Evolutionary conservation across 2,329 filamentous ascomycete species (phyloP), one percentile per base, ranked within the genome.

Genomic region (Aspergillus thermomutatus): DNA sequence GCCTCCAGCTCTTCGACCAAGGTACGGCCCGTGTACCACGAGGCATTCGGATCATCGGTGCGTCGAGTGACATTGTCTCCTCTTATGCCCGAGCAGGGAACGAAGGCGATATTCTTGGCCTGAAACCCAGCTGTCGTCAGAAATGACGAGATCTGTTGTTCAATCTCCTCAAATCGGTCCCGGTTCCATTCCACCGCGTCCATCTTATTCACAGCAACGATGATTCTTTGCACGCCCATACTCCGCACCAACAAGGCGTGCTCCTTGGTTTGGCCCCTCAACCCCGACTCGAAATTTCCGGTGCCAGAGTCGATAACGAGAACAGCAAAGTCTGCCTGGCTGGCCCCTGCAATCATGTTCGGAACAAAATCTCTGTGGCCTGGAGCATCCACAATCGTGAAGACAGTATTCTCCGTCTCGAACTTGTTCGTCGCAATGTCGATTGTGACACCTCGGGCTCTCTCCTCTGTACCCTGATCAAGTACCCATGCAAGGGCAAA

Each of bases 291-390:
- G 63, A 97, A 97, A 34, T 92, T 92, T 34, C 93, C 94, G 0
- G 86, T 91, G 56, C 89, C 88, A 4, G 93, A 89, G 71, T 99
- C 94, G 58, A 99, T 91, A 21, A 99, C 94, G 3, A 99, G 80
- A 0, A 99, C 89, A 0, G 92, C 94, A 73, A 97, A 94, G 72
- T 99, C 94, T 9, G 94, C 95, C 75, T 97, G 93, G 57, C 90
- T 94, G 3, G 93, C 92, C 14, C 94, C 94, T 2, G 93, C 93
- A 71, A 99, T 97, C 94, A 99, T 99, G 73, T 97, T 99, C 0
- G 94, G 94, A 21, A 99, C 92, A 70, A 97, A 99, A 71, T 99
- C 94, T 59, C 87, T 85, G 74, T 99, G 94, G 0, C 94, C 94
- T 0, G 94, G 94, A 0, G 94, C 93, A 71, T 99, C 94, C 4